Evolutionary conservation across 345 rosid genomes (phyloP).

Genomic region (Lepidium sativum): DNA sequence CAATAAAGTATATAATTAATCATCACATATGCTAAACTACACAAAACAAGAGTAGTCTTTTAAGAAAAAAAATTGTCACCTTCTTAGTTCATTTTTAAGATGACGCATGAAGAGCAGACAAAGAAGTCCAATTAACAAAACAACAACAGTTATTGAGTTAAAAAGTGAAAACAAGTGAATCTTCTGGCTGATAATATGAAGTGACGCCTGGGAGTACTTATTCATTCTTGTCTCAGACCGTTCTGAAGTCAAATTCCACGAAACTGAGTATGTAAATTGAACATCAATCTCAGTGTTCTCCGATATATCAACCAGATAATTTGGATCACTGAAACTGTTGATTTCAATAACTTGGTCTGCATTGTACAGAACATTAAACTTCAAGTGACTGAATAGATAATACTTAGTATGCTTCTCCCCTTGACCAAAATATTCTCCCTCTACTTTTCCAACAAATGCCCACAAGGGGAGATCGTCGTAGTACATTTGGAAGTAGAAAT

Average conservation of each 20-base stretch:
- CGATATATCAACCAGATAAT: conserved; percentile 52
- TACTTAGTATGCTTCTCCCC: conserved; percentile 32
- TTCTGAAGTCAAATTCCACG: conserved; percentile 54
- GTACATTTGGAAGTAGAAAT: conserved; percentile 85
- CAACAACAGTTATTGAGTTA: conserved; percentile 43
- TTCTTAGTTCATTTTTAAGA: conserved; percentile 61
- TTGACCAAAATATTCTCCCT: conserved; percentile 32
- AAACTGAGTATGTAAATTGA: conserved; percentile 65
- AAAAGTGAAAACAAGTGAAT: conserved; percentile 68
- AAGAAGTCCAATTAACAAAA: conserved; percentile 55
- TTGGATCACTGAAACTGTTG: conserved; percentile 59
- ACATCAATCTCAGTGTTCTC: conserved; percentile 48
- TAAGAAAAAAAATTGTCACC: conserved; percentile 30
- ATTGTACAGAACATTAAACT: conserved; percentile 55
- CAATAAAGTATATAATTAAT: neutral
- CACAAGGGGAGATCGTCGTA: conserved; percentile 82
- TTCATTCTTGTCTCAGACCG: conserved; percentile 51
- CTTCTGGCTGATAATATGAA: conserved; percentile 39
- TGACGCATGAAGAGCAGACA: conserved; percentile 44
- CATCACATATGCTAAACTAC: conserved; percentile 1
- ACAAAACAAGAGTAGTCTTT: neutral
- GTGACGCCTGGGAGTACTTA: conserved; percentile 50
- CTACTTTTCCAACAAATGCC: conserved; percentile 85
- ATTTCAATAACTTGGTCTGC: conserved; percentile 47
- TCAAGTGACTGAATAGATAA: conserved; percentile 59